Base-by-base conservation (phyloP, 1,139 yeast genomes). In the Candida freyschussii region DNA sequence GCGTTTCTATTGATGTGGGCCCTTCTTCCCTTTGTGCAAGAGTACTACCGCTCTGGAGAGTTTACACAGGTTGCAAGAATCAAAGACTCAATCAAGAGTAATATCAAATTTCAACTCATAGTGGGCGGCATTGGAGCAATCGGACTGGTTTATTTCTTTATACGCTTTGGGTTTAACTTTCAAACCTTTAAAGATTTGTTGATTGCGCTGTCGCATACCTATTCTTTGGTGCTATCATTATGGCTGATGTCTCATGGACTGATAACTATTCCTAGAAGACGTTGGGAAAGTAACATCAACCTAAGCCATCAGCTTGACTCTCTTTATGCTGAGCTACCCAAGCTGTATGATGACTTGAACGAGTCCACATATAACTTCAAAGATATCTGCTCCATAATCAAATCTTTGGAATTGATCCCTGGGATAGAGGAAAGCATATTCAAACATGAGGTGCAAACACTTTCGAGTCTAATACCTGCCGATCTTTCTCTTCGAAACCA, bases 231-330 rank as follows among this genome's bases (percentile, higher is more conserved):
- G 3, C 54, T 85, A 28, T 89, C 93, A 1, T 65, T 83, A 19
- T 84, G 93, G 93, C 62, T 85, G 35, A 78, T 85, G 83, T 85
- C 91, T 2, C 91, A 84, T 53, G 95, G 95, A 0, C 57, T 84
- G 34, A 73, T 82, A 16, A 69, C 71, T 33, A 65, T 83, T 4
- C 94, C 95, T 0, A 63, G 84, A 35, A 57, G 67, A 24, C 56
- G 84, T 75, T 58, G 61, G 33, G 64, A 65, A 34, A 75, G 81
- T 1, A 48, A 49, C 27, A 24, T 57, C 8, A 57, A 59, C 31
- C 63, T 68, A 16, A 53, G 50, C 2, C 45, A 45, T 13, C 55
- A 61, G 17, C 53, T 73, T 21, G 63, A 70, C 29, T 52, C 53
- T 10, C 58, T 72, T 32, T 84, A 83, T 53, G 45, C 67, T 32